Percentiles rank a stretch among this genome's conserved stretches.
Conservation (phyloP, 2,329 filamentous ascomycete genomes). For the Phoma herbarum region DNA sequence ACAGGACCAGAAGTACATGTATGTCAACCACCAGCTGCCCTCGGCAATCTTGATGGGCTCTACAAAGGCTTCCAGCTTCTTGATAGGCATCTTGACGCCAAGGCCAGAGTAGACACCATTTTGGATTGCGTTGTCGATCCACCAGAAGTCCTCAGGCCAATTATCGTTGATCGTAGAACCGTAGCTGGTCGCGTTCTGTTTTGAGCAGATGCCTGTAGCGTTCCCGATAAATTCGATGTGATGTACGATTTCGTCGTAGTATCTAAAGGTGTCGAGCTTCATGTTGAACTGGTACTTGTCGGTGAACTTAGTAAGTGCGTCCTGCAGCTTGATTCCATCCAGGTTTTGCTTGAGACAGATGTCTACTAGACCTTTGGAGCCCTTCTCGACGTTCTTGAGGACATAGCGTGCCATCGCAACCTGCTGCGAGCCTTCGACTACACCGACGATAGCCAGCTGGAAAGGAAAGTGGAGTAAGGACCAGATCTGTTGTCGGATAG, state of each 20-base stretch:
- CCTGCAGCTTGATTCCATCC: slow-evolving; percentile 43
- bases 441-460: slow-evolving; percentile 68
- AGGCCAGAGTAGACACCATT: slow-evolving; percentile 47
- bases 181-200: slow-evolving; percentile 29
- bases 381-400: slow-evolving; percentile 56
- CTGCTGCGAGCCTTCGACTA: slow-evolving; percentile 70
- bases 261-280: slow-evolving; percentile 40
- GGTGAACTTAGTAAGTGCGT: slow-evolving; percentile 36
- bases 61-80: slow-evolving; percentile 35
- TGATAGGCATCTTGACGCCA: slow-evolving; percentile 46
- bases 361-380: slow-evolving; percentile 51
- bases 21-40: slow-evolving; percentile 44
- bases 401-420: slow-evolving; percentile 60
- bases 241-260: slow-evolving; percentile 21
- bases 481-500: slow-evolving; percentile 68
- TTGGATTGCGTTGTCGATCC: slow-evolving; percentile 33
- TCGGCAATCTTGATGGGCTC: slow-evolving; percentile 39
- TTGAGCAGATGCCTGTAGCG: slow-evolving; percentile 43
- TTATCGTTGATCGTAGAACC: slow-evolving; percentile 1
- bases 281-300: slow-evolving; percentile 44
- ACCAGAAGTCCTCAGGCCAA: slow-evolving; percentile 34
- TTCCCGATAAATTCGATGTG: slow-evolving; percentile 41
- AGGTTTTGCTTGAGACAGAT: slow-evolving; percentile 46
- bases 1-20: slow-evolving; percentile 52
- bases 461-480: slow-evolving; percentile 68